Percentiles rank a stretch among this genome's conserved stretches.
These are phyloP conservation scores for Dioscorea zingiberensis DNA, from an alignment of 106 monocot genomes.

Conservation along the genomic window DNA sequence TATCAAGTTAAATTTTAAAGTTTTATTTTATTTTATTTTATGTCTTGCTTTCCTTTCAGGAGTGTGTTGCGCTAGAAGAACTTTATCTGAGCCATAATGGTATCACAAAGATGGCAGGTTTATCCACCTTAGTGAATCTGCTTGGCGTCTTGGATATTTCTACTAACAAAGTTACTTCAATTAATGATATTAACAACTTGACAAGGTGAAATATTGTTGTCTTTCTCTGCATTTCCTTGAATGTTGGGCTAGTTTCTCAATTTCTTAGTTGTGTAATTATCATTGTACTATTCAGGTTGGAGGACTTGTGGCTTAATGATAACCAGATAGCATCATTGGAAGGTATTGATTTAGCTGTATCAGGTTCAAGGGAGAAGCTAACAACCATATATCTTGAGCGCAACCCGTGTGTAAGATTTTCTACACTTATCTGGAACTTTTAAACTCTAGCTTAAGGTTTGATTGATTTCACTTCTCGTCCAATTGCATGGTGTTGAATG, in stretches of 20 bases:
- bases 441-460: neutral
- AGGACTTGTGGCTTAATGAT: slow-evolving; percentile 93
- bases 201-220: slow-evolving; percentile 35
- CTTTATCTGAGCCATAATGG: slow-evolving; percentile 97
- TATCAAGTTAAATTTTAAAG: no score
- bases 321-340: slow-evolving; percentile 81
- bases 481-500: neutral
- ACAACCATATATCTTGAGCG: slow-evolving; percentile 90
- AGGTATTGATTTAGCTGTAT: slow-evolving; percentile 53
- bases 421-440: neutral
- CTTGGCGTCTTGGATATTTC: slow-evolving; percentile 85
- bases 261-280: slow-evolving; percentile 1
- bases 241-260: neutral
- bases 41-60: slow-evolving; percentile 29
- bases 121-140: slow-evolving; percentile 71
- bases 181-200: slow-evolving; percentile 70
- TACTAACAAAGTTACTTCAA: slow-evolving; percentile 75
- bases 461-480: neutral
- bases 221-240: neutral
- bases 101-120: slow-evolving; percentile 86
- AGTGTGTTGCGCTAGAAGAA: slow-evolving; percentile 84
- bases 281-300: slow-evolving; percentile 50
- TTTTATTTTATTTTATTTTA: no score
- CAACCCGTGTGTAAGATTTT: slow-evolving; percentile 86
- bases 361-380: slow-evolving; percentile 71